Percentiles rank a stretch among this genome's conserved stretches.
phyloP scores from a whole-genome alignment of 108 stramenopile genomes.

The Nannochloropsis oceanica region DNA sequence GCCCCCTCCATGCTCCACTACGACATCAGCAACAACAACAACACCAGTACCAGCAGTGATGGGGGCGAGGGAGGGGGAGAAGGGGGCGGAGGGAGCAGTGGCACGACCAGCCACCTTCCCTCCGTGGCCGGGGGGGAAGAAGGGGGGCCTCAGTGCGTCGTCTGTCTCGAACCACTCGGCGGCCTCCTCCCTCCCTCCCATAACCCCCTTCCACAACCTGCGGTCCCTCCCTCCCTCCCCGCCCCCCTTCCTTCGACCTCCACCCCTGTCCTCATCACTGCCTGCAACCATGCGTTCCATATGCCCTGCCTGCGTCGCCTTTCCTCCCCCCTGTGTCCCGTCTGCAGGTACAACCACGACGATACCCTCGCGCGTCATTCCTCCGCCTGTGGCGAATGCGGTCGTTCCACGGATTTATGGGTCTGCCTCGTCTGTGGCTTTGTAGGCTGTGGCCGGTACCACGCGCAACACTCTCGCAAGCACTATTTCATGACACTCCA shows the following conservation, averaged over 20 bases:
- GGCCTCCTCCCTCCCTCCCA: not conserved
- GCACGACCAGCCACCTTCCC: not conserved
- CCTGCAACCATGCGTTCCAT: slow-evolving; percentile 89
- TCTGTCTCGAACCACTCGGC: not conserved
- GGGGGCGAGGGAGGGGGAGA: not conserved
- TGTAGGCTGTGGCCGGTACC: slow-evolving; percentile 88
- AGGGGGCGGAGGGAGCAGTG: not conserved
- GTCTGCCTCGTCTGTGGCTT: slow-evolving; percentile 63
- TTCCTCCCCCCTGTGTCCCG: slow-evolving; percentile 73
- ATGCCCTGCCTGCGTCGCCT: slow-evolving; percentile 62
- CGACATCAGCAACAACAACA: not conserved
- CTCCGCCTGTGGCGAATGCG: slow-evolving; percentile 59
- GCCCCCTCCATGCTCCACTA: not conserved
- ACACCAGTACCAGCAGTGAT: not conserved
- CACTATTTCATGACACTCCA: slow-evolving; percentile 77
- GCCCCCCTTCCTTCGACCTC: not conserved
- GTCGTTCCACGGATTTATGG: slow-evolving; percentile 60
- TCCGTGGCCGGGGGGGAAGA: not conserved
- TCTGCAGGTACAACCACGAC: slow-evolving; percentile 77
- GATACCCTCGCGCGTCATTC: slow-evolving; percentile 49
- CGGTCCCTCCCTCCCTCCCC: not conserved
- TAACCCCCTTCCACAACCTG: not conserved
- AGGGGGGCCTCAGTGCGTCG: not conserved
- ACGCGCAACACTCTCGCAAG: slow-evolving; percentile 56
- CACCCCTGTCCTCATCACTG: slow-evolving; percentile 58